Evolutionary conservation across 2,329 filamentous ascomycete species (phyloP), one percentile per base, ranked within the genome.

Genomic region (Colletotrichum neosansevieriae): DNA sequence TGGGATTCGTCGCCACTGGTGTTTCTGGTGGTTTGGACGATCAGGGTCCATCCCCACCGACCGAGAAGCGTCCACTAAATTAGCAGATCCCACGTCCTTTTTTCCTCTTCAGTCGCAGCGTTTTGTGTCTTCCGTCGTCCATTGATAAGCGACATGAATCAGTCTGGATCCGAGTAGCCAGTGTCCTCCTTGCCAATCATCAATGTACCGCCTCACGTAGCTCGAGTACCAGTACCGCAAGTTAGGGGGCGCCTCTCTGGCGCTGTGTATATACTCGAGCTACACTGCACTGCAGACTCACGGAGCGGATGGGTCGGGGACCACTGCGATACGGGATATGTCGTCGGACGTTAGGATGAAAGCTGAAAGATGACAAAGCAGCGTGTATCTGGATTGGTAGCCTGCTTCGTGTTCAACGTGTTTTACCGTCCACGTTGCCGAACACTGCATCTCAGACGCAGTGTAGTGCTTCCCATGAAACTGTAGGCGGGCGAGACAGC

Each of bases 11-110:
- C 40, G 61, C 65, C 61, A 65, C 65, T 68, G 65, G 65, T 61
- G 65, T 68, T 68, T 68, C 61, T 59, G 49, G 17, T 50, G 47
- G 47, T 54, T 53, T 47, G 42, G 63, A 58, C 36, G 50, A 69
- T 67, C 67, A 69, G 67, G 67, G 67, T 69, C 67, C 63, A 69
- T 69, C 67, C 67, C 67, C 67, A 69, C 50, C 53, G 54, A 49
- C 38, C 32, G 32, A 40, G 34, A 32, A 47, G n/a, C 17, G 13
- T 32, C 6, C 9, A 32, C 60, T 42, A 56, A 34, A 11, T 24
- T 56, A 51, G 59, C 32, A 58, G 34, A 51, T 51, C 24, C 51
- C 45, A n/a, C 15, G 53, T 54, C 34, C n/a, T 32, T 51, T 32
- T 24, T 32, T 12, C 19, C 21, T 63, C 15, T 36, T n/a, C 12